These are phyloP conservation scores for Tylopilus cervinicoccineus DNA, from an alignment of 768 basidiomycete species.

Conservation along the genomic window DNA sequence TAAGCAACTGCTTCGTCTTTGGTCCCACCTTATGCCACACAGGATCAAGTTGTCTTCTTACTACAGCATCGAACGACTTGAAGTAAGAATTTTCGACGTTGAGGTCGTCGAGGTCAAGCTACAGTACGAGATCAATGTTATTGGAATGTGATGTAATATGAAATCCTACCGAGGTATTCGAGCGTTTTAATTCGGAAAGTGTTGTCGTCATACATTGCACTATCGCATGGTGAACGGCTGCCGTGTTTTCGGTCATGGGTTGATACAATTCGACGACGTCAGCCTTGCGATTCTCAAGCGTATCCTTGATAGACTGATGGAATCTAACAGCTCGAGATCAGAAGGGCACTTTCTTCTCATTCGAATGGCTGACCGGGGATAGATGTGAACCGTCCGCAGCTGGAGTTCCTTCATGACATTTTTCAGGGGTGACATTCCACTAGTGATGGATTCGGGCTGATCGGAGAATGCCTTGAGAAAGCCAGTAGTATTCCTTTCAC, in stretches of 20 bases:
- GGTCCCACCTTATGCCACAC: slow-evolving; percentile 98
- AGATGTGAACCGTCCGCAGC: slow-evolving; percentile 83
- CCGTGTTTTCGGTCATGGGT: slow-evolving; percentile 79
- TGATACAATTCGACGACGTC: slow-evolving; percentile 93
- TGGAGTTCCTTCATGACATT: slow-evolving; percentile 93
- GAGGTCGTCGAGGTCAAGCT: slow-evolving; percentile 94
- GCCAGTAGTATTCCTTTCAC: slow-evolving; percentile 84
- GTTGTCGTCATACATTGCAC: slow-evolving; percentile 93
- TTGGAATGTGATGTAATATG: neutral
- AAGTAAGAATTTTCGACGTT: slow-evolving; percentile 93
- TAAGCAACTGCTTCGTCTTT: slow-evolving; percentile 86
- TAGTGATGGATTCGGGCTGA: slow-evolving; percentile 92
- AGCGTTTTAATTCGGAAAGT: slow-evolving; percentile 83
- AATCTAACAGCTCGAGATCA: slow-evolving; percentile 51
- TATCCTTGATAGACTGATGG: slow-evolving; percentile 81
- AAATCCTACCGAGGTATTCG: slow-evolving; percentile 60
- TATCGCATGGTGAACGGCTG: slow-evolving; percentile 88
- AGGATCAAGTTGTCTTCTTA: slow-evolving; percentile 84
- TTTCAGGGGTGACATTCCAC: slow-evolving; percentile 85
- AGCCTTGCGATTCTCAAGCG: slow-evolving; percentile 77
- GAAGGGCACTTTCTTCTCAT: neutral
- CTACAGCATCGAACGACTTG: slow-evolving; percentile 84
- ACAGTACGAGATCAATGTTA: neutral
- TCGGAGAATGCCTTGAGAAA: slow-evolving; percentile 98
- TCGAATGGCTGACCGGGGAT: slow-evolving; percentile 65